Evolutionary conservation across 257 asterid species (phyloP), one percentile per base, ranked within the genome.

Genomic region (Thymus mandschuricus): DNA sequence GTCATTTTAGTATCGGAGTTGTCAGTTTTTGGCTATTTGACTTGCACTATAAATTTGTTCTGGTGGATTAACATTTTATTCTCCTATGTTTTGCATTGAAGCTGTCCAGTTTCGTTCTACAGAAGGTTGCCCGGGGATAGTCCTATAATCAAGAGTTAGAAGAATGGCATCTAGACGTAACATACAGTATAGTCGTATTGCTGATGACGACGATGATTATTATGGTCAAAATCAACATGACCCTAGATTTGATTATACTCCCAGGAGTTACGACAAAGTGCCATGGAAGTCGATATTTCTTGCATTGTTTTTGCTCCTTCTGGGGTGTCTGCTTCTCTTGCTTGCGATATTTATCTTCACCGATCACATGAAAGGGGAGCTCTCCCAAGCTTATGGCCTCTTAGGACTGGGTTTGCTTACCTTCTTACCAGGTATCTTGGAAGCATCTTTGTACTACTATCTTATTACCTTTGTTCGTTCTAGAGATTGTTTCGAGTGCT

Each of bases 271-370:
- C 2, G 90, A 91, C 72, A 87, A 76, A 79, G 66, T 91, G 69
- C 97, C 99, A 28, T 91, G 99, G 97, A 91, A 89, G 76, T 94
- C 99, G 11, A 89, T 91, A 76, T 49, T 75, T 75, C 92, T 94
- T 12, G 99, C 99, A 48, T 10, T 85, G 41, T 91, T 89, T 79
- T 78, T 94, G 78, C 96, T 94, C 62, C 78, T 83, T 59, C 91
- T 94, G n/a, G 99, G 99, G 46, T 89, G 95, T 62, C 51, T 91
- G 66, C 96, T 91, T 75, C 88, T 91, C 75, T 79, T 85, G 71
- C 86, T 94, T 65, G 81, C 97, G 2, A 30, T 79, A 68, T 94
- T 88, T 86, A 89, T 91, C 79, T 81, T 91, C 89, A 83, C 93
- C 6, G 95, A 97, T 65, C 99, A 94, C 87, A 88, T 94, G 97